Conservation (phyloP, 305 asterid genomes). For the Fraxinus ornus region DNA sequence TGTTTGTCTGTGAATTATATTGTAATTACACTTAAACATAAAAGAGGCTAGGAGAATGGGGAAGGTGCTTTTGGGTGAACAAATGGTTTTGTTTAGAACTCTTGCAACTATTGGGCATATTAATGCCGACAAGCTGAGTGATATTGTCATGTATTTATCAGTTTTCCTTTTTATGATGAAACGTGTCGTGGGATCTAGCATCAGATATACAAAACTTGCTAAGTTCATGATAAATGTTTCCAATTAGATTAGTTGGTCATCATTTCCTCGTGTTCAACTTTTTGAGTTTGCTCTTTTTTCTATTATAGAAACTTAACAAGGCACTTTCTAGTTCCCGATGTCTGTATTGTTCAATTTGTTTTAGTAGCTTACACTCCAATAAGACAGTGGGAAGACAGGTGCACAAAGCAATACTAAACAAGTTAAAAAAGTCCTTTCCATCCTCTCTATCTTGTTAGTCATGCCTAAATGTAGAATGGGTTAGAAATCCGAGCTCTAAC, state of each 20-base stretch:
- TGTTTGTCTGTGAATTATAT: neutral
- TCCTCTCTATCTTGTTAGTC: neutral
- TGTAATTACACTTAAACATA: neutral
- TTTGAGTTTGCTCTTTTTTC: neutral
- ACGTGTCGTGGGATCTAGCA: neutral
- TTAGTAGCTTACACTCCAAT: neutral
- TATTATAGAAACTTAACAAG: neutral
- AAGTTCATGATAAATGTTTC: neutral
- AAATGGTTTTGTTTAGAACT: neutral
- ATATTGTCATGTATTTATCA: neutral
- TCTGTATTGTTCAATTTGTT: neutral
- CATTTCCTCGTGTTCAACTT: neutral
- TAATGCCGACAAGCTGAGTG: neutral
- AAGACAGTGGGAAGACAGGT: neutral
- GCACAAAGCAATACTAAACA: neutral
- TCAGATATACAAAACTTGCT: neutral
- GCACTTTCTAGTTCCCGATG: neutral
- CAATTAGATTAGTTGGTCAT: neutral
- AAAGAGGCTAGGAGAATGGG: neutral
- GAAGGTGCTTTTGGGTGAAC: neutral
- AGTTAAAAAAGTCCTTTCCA: neutral
- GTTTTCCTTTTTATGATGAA: neutral
- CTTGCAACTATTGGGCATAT: neutral
- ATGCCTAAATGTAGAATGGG: neutral
- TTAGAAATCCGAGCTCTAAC: neutral